These are phyloP conservation scores for Aspergillus sparsus DNA, from an alignment of 495 filamentous ascomycete genomes.

Conservation along the genomic window DNA sequence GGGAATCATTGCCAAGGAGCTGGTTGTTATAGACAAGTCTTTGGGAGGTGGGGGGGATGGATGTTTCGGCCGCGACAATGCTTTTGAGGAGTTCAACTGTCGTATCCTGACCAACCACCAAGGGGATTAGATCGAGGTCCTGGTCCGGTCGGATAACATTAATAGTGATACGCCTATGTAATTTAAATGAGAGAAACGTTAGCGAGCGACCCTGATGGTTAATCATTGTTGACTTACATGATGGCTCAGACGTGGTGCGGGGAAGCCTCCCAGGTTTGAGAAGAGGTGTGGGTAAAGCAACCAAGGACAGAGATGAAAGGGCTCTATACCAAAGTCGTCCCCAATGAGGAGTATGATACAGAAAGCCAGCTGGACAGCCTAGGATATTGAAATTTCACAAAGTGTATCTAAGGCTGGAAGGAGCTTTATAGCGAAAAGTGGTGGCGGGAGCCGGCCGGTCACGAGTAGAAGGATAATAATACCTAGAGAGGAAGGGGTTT, in stretches of 20 bases:
- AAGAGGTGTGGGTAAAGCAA: background rate
- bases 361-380: background rate
- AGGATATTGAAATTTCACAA: background rate
- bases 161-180: slow-evolving; percentile 77
- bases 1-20: slow-evolving; percentile 71
- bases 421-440: slow-evolving; percentile 12
- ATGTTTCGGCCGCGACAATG: slow-evolving; percentile 69
- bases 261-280: slow-evolving; percentile 19
- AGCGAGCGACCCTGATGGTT: background rate
- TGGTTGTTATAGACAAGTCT: slow-evolving; percentile 85
- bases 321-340: background rate
- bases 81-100: slow-evolving; percentile 85
- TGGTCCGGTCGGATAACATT: slow-evolving; percentile 72
- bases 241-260: slow-evolving; percentile 23
- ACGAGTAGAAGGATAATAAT: slow-evolving; percentile 6
- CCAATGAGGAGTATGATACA: slow-evolving; percentile 8
- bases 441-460: slow-evolving; percentile 6
- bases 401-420: background rate
- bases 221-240: slow-evolving; percentile 21
- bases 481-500: slow-evolving; percentile 5
- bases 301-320: slow-evolving; percentile 7
- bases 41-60: slow-evolving; percentile 49
- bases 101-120: slow-evolving; percentile 82
- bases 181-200: background rate
- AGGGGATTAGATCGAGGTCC: slow-evolving; percentile 76